A percentile compares a stretch with the other conserved stretches of the same genome.
Evolutionary conservation across 2,329 filamentous ascomycete species (phyloP).

Genomic region (Alternaria longipes): DNA sequence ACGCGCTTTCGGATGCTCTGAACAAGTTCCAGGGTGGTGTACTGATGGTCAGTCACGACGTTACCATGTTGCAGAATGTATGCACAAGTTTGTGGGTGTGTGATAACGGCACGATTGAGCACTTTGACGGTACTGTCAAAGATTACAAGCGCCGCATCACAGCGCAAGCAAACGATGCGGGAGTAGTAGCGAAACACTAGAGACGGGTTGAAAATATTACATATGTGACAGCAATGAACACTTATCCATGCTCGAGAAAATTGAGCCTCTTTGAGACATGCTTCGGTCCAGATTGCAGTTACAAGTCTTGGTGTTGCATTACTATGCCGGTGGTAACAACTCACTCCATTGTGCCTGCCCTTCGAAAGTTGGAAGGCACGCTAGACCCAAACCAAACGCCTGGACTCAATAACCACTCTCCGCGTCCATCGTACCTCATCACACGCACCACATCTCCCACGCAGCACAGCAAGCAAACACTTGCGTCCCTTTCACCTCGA

Average conservation of each 20-base stretch:
- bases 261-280: neutral
- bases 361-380: slow-evolving; percentile 22
- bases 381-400: slow-evolving; percentile 31
- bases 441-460: slow-evolving; percentile 23
- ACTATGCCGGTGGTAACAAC: slow-evolving; percentile 17
- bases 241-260: neutral
- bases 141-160: slow-evolving; percentile 97
- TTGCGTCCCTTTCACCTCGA: slow-evolving; percentile 18
- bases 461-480: slow-evolving; percentile 25
- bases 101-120: slow-evolving; percentile 90
- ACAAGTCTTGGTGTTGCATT: neutral
- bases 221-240: neutral
- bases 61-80: slow-evolving; percentile 97
- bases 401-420: slow-evolving; percentile 25
- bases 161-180: slow-evolving; percentile 85
- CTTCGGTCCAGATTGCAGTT: neutral
- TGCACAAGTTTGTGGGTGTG: slow-evolving; percentile 97
- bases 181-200: slow-evolving; percentile 74
- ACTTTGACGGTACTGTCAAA: slow-evolving; percentile 94
- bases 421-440: slow-evolving; percentile 28
- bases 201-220: slow-evolving; percentile 1
- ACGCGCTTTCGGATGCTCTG: slow-evolving; percentile 86
- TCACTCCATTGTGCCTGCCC: slow-evolving; percentile 16
- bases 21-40: slow-evolving; percentile 91
- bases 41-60: slow-evolving; percentile 98